These are phyloP conservation scores for Lasiodiplodia gonubiensis DNA, from an alignment of 2,329 filamentous ascomycete genomes.

Conservation along the genomic window DNA sequence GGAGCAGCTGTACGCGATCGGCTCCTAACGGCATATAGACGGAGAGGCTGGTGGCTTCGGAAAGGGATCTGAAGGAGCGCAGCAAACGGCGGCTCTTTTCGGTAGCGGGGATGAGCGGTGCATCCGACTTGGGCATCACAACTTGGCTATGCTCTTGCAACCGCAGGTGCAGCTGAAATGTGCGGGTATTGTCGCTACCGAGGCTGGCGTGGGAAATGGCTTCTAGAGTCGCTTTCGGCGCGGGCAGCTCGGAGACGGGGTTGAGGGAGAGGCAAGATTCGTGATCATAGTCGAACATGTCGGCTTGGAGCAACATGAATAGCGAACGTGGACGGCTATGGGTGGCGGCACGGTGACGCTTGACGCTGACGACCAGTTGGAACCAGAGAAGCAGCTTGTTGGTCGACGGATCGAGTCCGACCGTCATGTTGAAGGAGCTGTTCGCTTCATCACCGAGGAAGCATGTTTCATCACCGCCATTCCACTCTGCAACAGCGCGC, in stretches of 20 bases:
- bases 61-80: background rate
- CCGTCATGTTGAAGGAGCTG: background rate
- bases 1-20: background rate
- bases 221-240: background rate
- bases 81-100: background rate
- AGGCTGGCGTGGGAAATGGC: background rate
- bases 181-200: background rate
- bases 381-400: conserved; percentile 5
- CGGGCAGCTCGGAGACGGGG: background rate
- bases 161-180: background rate
- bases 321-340: background rate
- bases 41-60: background rate
- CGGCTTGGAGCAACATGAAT: background rate
- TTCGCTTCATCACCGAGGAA: background rate
- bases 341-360: background rate
- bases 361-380: conserved; percentile 7
- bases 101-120: background rate
- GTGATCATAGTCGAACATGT: background rate
- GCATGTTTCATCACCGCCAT: background rate
- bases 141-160: background rate
- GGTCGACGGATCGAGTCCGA: background rate
- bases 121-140: conserved; percentile 9
- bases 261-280: background rate
- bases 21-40: background rate
- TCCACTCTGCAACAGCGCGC: conserved; percentile 11